phyloP scores from a whole-genome alignment of 805 yeast genomes.

The Metschnikowia picachoensis region DNA sequence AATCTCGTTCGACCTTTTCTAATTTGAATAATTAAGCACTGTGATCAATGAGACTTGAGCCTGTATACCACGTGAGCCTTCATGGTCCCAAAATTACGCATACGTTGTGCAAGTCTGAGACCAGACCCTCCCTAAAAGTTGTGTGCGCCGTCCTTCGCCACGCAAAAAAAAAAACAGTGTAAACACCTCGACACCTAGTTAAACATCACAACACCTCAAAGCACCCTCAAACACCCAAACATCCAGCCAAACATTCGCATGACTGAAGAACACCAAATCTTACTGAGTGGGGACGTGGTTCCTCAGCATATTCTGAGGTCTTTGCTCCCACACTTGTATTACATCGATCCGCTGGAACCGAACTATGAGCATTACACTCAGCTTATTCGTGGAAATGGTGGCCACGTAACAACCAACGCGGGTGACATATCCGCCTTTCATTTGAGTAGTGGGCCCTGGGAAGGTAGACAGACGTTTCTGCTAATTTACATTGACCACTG shows the following conservation, averaged over 20 bases:
- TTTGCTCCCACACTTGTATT: conserved; percentile 6
- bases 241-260: conserved; percentile 7
- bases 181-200: conserved; percentile 6
- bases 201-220: conserved; percentile 8
- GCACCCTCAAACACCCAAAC: conserved; percentile 13
- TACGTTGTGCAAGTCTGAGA: not conserved
- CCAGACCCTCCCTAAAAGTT: not conserved
- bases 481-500: conserved; percentile 14
- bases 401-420: conserved; percentile 2
- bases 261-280: conserved; percentile 6
- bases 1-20: no score
- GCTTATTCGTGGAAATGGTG: conserved; percentile 5
- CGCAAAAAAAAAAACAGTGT: not conserved
- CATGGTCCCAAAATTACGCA: conserved; percentile 1
- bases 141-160: not conserved
- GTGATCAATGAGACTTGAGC: no score
- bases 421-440: conserved; percentile 3
- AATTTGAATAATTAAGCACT: no score
- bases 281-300: conserved; percentile 2
- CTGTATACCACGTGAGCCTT: no score
- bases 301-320: conserved; percentile 4
- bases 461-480: conserved; percentile 8
- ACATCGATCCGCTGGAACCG: conserved; percentile 7
- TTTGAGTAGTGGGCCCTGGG: conserved; percentile 11
- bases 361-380: conserved; percentile 1